A percentile compares a stretch with the other conserved stretches of the same genome.
Evolutionary conservation across 1,139 yeast genomes (phyloP).

Genomic region (Meyerozyma smithsonii): DNA sequence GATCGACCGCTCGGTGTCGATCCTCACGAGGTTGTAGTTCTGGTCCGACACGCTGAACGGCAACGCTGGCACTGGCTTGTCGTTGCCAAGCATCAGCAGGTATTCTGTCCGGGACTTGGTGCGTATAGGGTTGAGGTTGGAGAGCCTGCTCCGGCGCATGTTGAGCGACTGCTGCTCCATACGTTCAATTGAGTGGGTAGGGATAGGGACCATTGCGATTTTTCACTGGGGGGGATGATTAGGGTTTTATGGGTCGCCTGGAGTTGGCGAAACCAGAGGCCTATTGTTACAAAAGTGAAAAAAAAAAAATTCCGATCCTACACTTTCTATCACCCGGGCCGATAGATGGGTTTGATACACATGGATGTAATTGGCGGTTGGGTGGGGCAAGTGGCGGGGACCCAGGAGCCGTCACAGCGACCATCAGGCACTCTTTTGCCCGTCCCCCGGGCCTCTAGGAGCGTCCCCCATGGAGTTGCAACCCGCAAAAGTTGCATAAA

Average conservation of each 20-base stretch:
- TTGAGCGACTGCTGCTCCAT: neutral
- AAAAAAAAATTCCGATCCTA: neutral
- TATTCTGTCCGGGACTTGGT: neutral
- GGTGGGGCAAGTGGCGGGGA: too few relatives aligned
- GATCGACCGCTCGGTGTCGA: slow-evolving; percentile 6
- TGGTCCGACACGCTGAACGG: slow-evolving; percentile 1
- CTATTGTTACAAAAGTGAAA: neutral
- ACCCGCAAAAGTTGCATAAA: neutral
- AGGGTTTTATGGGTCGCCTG: neutral
- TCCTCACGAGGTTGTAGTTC: slow-evolving; percentile 10
- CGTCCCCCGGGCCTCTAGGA: too few relatives aligned
- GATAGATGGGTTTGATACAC: too few relatives aligned
- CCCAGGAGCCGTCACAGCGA: too few relatives aligned
- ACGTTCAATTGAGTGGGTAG: neutral
- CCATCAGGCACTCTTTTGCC: too few relatives aligned
- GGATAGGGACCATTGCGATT: neutral
- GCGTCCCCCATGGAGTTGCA: too few relatives aligned
- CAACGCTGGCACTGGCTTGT: neutral
- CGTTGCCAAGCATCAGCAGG: neutral
- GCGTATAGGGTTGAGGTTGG: slow-evolving; percentile 3
- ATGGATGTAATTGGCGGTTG: too few relatives aligned
- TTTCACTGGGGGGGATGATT: neutral
- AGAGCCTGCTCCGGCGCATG: neutral
- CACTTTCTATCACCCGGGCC: too few relatives aligned
- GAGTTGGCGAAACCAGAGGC: neutral